Base-by-base conservation (phyloP, 768 basidiomycete genomes). In the Pleurotus pulmonarius region DNA sequence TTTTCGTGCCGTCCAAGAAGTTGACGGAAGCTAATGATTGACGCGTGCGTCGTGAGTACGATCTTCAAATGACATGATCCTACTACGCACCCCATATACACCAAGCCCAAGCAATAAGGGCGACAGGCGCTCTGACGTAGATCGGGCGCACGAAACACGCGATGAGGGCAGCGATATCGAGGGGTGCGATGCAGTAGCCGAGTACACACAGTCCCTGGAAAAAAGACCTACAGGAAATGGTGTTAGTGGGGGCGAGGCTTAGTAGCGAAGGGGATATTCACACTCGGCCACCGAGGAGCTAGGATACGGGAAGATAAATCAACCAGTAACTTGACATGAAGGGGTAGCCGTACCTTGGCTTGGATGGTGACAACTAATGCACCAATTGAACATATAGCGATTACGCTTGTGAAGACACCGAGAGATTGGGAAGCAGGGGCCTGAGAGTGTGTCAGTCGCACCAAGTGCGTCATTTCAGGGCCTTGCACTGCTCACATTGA, bases 121-220 rank as follows among this genome's bases (percentile, higher is more conserved):
- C 88, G 26, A 98, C 70, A 8, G 96, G 96, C 26, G 86, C 87
- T 56, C 96, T 83, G 56, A 98, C 76, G 73, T 89, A 97, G 48
- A 98, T 87, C 25, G 86, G 73, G 45, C 82, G 89, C 13, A 98
- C 85, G 62, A 96, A 93, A 63, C 87, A 88, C 1, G 92, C 82
- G 45, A 97, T 80, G 26, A 98, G 73, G 2, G 94, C 94, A 5
- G 96, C 95, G 43, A 96, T 83, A 60, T 95, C 83, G 49, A 98
- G 80, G 12, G 96, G 96, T 5, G 94, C 95, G 55, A 98, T 82
- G 65, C 96, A 98, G 65, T 98, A 98, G 0, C 96, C 96, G 3
- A 98, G 78, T 26, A 90, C 95, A 65, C 95, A 98, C 20, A 98
- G 76, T 38, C 91, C 93, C 69, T 98, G 96, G 75, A 98, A 96